These are phyloP conservation scores for Russula ochroleuca DNA, from an alignment of 768 basidiomycete genomes.

Conservation along the genomic window DNA sequence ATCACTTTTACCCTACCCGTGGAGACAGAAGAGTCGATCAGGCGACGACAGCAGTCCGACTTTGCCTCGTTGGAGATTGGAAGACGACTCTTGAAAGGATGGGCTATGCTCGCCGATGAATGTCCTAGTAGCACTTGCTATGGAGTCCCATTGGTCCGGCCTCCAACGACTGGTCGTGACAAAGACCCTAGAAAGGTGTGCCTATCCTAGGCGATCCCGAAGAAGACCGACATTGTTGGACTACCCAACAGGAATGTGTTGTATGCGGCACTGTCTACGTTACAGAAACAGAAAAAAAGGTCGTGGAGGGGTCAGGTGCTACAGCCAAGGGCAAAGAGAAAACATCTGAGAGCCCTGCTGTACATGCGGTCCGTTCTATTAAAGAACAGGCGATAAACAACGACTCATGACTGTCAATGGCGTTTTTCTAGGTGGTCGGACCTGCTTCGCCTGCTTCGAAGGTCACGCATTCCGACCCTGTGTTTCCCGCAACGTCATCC, in stretches of 20 bases:
- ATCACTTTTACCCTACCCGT: conserved; percentile 59
- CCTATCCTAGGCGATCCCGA: conserved; percentile 13
- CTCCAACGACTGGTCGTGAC: conserved; percentile 57
- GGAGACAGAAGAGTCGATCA: conserved; percentile 60
- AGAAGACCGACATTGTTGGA: neutral
- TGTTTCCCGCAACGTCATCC: neutral
- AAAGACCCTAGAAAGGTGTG: conserved; percentile 65
- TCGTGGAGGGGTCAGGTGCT: neutral
- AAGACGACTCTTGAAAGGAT: conserved; percentile 69
- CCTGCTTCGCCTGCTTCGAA: conserved; percentile 1
- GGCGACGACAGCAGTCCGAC: conserved; percentile 78
- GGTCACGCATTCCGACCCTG: neutral
- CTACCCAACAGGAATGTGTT: conserved; percentile 25
- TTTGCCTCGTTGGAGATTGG: conserved; percentile 76
- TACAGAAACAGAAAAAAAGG: conserved; percentile 16
- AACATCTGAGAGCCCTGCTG: neutral
- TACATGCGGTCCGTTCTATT: conserved; percentile 5
- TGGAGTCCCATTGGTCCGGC: conserved; percentile 80
- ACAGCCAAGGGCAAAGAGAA: conserved; percentile 17
- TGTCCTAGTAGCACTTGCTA: conserved; percentile 67
- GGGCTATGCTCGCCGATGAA: conserved; percentile 88
- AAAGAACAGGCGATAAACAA: neutral
- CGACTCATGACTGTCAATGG: neutral
- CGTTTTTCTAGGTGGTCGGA: conserved; percentile 1
- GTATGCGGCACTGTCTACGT: conserved; percentile 27